Evolutionary conservation across 495 filamentous ascomycete species (phyloP), one percentile per base, ranked within the genome.

Genomic region (Xylaria flabelliformis): DNA sequence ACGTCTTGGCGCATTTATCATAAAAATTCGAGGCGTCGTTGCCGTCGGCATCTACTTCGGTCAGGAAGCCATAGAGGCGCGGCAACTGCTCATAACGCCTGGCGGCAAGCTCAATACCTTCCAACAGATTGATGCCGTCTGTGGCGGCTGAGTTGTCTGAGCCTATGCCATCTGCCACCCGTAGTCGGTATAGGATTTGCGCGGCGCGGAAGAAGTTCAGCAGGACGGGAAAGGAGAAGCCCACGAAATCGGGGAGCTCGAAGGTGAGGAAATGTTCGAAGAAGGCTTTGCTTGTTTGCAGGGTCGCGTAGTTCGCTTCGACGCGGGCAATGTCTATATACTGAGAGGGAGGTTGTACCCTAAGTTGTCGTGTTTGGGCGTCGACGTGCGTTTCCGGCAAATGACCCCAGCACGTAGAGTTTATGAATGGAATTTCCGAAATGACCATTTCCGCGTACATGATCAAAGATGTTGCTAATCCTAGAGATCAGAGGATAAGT

Each of bases 221-320:
- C 36, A 74, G 67, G 17, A 74, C 51, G 19, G 71, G 65, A 50
- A 80, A 75, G 8, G 74, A 76, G 6, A 80, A 58, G 39, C 61
- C 73, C 21, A 72, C 10, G 59, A 69, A 70, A 12, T 77, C 73
- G 4, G 34, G 8, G 0, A 55, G 34, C 41, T 62, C 26, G 59
- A 80, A 76, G 29, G 68, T 58, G 1, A 80, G 66, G 71, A 72
- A 78, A 44, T 80, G 76, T 8, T 76, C 72, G 2, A 80, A 62
- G n/a, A 51, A n/a, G 13, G 69, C 69, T 34, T 76, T 76, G 53
- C 70, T 74, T 9, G 72, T 71, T 24, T 73, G 70, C 0, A 80
- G 65, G 56, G 70, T 69, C 0, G 69, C 59, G 72, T 74, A 77
- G 53, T 73, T 74, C 5, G 72, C 74, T 48, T 80, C 76, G 0